Evolutionary conservation across 495 filamentous ascomycete genomes (phyloP), one percentile per base, ranked within the genome.

Genomic region (Hamigera avellanea): DNA sequence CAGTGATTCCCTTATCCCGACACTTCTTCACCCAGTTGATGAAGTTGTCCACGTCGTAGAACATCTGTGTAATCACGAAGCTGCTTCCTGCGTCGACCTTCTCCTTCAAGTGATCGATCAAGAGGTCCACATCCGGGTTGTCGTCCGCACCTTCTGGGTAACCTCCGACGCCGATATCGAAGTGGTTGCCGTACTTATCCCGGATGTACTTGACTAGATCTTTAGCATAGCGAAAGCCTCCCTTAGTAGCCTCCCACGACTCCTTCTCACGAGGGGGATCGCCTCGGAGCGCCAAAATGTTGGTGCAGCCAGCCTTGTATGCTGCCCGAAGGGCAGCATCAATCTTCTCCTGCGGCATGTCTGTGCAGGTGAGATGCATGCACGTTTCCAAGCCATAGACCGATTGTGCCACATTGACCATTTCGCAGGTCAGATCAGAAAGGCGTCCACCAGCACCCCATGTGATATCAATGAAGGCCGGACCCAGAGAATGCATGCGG

Each of bases 321-420:
- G 91, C 91, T 45, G 80, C 78, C 49, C 76, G 75, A 31, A 99
- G 71, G 2, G 91, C 93, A 18, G 81, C 73, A 48, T 96, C 85
- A 41, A 99, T 80, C 61, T 86, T 94, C 17, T 83, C 81, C 49
- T 73, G 72, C 8, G 80, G 85, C 93, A 99, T 99, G 54, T 95
- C 93, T 28, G 93, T 99, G 59, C 93, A 99, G 2, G 93, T 99
- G 45, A 99, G 63, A 51, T 99, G 93, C 93, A 99, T 99, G 62
- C 88, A 95, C 6, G 93, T 96, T 66, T 99, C 93, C 29, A 99
- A 67, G 6, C 93, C 93, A 52, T 93, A 89, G 27, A 86, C 84
- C n/a, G 87, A 83, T 61, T 99, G 93, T 29, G 93, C 91, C 37
- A 93, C 85, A 33, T 81, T 78, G 37, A 99, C 89, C 93, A 99